Percentiles rank a stretch among this genome's conserved stretches.
Evolutionary conservation across 495 filamentous ascomycete genomes (phyloP).

Genomic region (Acidiella bohemica): DNA sequence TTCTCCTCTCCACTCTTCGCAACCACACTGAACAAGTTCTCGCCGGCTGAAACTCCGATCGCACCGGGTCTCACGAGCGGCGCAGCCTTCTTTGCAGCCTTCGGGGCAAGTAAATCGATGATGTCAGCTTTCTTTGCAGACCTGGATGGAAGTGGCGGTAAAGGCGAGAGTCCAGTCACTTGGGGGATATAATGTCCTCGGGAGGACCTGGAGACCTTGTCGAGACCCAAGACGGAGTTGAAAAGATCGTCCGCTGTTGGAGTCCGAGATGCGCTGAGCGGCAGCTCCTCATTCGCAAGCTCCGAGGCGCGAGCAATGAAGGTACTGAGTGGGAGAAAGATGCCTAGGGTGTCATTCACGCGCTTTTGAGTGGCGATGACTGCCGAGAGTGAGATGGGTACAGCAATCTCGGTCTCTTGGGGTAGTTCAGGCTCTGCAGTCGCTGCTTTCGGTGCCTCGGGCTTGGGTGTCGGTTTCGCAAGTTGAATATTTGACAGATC

Average conservation of each 20-base stretch:
- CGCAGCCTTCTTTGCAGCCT: constrained; percentile 24
- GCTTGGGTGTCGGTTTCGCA: constrained; percentile 26
- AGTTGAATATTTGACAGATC: constrained; percentile 94
- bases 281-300: constrained; percentile 74
- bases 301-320: constrained; percentile 75
- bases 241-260: constrained; percentile 73
- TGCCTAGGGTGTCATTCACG: constrained; percentile 57
- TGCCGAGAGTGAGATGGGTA: constrained; percentile 63
- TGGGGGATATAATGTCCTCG: constrained; percentile 59
- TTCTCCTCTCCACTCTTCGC: constrained; percentile 67
- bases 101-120: constrained; percentile 59
- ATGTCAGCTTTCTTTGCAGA: constrained; percentile 43
- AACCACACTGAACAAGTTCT: constrained; percentile 66
- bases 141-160: constrained; percentile 20
- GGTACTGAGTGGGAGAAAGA: constrained; percentile 69
- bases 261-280: constrained; percentile 43
- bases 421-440: constrained; percentile 31
- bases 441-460: constrained; percentile 27
- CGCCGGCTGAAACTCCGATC: constrained; percentile 31
- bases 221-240: constrained; percentile 67
- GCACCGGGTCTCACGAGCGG: constrained; percentile 21
- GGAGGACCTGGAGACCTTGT: constrained; percentile 41
- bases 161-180: constrained; percentile 44
- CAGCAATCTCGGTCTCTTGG: constrained; percentile 36
- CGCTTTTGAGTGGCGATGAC: constrained; percentile 69